A percentile compares a stretch with the other conserved stretches of the same genome.
Evolutionary conservation across 306 rosid species (phyloP).

Genomic region (Carpinus fangiana): DNA sequence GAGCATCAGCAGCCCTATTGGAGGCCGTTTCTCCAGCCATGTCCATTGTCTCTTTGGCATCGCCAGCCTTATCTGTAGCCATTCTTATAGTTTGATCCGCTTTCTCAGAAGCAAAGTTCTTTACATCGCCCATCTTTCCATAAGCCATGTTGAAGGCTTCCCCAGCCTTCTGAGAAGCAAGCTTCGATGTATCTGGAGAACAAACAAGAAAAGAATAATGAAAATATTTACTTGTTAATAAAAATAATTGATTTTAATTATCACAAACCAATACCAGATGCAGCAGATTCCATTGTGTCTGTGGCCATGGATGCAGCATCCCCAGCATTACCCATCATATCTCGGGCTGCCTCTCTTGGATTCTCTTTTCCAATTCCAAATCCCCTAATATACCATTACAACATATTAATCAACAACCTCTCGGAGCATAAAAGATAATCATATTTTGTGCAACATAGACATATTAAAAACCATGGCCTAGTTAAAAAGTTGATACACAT

Average conservation of each 20-base stretch:
- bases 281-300: constrained; percentile 38
- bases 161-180: constrained; percentile 34
- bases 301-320: constrained; percentile 50
- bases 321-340: constrained; percentile 33
- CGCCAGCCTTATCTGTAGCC: constrained; percentile 17
- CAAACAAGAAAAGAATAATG: background rate
- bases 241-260: background rate
- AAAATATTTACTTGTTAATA: background rate
- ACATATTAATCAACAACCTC: constrained; percentile 6
- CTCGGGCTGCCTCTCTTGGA: constrained; percentile 16
- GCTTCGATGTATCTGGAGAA: constrained; percentile 38
- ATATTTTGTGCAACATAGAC: background rate
- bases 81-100: constrained; percentile 23
- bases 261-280: constrained; percentile 41
- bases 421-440: background rate
- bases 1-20: constrained; percentile 13
- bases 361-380: constrained; percentile 27
- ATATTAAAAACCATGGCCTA: background rate
- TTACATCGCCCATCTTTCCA: constrained; percentile 18
- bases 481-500: background rate
- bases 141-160: constrained; percentile 29
- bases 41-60: constrained; percentile 16
- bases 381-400: constrained; percentile 31
- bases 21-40: background rate
- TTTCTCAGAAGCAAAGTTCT: constrained; percentile 16